Evolutionary conservation across 2,329 filamentous ascomycete species (phyloP), one percentile per base, ranked within the genome.

Genomic region (Plectosphaerella sp.): DNA sequence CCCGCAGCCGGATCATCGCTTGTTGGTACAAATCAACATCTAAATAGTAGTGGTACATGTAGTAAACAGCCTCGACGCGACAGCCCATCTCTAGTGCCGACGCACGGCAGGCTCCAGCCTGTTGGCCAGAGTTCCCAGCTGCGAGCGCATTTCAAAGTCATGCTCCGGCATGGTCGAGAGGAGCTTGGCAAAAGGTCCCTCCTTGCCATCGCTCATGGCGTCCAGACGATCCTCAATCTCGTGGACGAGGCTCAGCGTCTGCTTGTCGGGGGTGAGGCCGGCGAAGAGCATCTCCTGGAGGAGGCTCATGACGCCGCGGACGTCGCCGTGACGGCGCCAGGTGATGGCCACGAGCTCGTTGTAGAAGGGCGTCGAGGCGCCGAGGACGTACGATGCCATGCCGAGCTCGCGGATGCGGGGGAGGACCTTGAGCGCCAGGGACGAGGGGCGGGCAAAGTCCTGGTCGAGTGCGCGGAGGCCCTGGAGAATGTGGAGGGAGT

Each of bases 291-390:
- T 89, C 68, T 89, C 86, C 42, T 78, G 72, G 5, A 89, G 68
- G 2, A 87, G 64, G 4, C 75, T 70, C 48, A 83, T 67, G 22
- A 87, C 78, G 1, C 74, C 73, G 4, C 62, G 57, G 2, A 82
- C 72, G 60, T 89, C 82, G 20, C 81, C 76, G 56, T 82, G 80
- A 11, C 81, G 78, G 35, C 71, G 66, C 82, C 86, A 89, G 51
- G 83, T 73, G 20, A 86, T 76, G 14, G 73, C 67, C 22, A 89
- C 74, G 35, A 91, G 75, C 47, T 82, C 75, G 62, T 87, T 85
- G 72, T 89, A 92, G 42, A 92, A 80, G 0, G 78, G 72, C 0
- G 87, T 87, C 16, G 84, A 84, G 6, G 82, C 85, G 47, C 87
- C 88, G 1, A 93, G 77, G 7, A 89, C 83, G 61, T 87, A 89